Base-by-base conservation (phyloP, 2,329 filamentous ascomycete genomes). In the Blastomyces silverae region DNA sequence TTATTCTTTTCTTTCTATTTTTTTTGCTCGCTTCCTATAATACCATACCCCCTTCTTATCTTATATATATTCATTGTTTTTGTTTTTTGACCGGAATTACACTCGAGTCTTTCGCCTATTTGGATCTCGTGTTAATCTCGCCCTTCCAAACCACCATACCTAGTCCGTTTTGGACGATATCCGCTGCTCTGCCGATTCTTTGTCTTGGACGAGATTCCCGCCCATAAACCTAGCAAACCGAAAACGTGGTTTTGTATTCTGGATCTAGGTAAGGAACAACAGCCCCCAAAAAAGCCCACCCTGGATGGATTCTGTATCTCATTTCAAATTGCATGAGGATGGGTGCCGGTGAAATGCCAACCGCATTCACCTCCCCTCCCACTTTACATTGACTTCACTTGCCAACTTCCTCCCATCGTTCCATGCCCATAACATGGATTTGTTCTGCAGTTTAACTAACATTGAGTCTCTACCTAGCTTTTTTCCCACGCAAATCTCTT, bases 41-140 rank as follows among this genome's bases (percentile, higher is more conserved):
- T 57, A 39, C n/a, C 42, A 37, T 34, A 50, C 52, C 53, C 20
- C 22, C 25, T 15, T 63, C 22, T 20, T 28, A n/a, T 42, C 28
- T 34, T 44, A 62, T 28, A 61, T 61, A 61, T 48, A 34, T 61
- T 28, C 28, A 34, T 62, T 46, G 17, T 42, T 42, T 25, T 50
- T 31, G n/a, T 39, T 57, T 63, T 44, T 63, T 34, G 39, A 55
- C 20, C 39, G 53, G 28, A 28, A 28, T 58, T 58, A 46, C 31
- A 42, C 22, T 39, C 37, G 13, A n/a, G 46, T 10, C n/a, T 25
- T 63, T 53, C 53, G 89, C 75, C 65, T 85, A 79, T 1, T 78
- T 77, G 63, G 62, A 42, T 44, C n/a, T 64, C 62, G 25, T 64
- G 57, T 64, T 62, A 60, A 60, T 63, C 63, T 39, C 64, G 6